Conservation (phyloP, 805 yeast species). For the Yamadazyma nakazawae region DNA sequence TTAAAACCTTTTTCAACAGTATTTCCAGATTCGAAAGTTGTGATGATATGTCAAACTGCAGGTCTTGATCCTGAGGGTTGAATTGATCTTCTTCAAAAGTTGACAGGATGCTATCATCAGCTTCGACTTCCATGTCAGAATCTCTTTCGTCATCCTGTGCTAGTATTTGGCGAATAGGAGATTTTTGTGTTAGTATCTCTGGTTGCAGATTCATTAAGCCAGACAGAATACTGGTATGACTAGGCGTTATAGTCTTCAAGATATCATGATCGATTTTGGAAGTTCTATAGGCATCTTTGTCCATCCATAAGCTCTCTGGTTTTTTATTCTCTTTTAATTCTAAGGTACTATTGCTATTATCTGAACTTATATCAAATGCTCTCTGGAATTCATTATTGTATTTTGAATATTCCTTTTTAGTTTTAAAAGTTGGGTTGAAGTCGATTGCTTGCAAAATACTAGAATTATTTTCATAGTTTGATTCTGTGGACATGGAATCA, state of each 20-base stretch:
- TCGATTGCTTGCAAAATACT: neutral
- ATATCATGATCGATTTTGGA: neutral
- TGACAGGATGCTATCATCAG: neutral
- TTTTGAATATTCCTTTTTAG: neutral
- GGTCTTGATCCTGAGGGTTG: neutral
- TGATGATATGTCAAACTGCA: neutral
- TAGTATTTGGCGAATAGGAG: neutral
- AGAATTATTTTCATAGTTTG: conserved; percentile 2
- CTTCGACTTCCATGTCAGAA: neutral
- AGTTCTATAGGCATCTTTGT: conserved; percentile 1
- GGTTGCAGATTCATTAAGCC: neutral
- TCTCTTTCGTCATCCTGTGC: too few species aligned
- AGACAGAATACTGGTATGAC: neutral
- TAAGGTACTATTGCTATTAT: neutral
- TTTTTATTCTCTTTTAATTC: neutral
- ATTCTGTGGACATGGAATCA: neutral
- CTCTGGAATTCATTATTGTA: conserved; percentile 4
- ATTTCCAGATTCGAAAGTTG: neutral
- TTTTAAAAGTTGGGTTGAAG: neutral
- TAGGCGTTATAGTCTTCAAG: neutral
- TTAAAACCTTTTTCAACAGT: neutral
- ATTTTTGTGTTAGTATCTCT: neutral
- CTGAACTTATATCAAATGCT: conserved; percentile 1
- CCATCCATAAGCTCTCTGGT: conserved; percentile 5
- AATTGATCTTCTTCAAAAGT: neutral